phyloP scores from a whole-genome alignment of 148 eudicot genomes.

The Heliamphora exappendiculata region DNA sequence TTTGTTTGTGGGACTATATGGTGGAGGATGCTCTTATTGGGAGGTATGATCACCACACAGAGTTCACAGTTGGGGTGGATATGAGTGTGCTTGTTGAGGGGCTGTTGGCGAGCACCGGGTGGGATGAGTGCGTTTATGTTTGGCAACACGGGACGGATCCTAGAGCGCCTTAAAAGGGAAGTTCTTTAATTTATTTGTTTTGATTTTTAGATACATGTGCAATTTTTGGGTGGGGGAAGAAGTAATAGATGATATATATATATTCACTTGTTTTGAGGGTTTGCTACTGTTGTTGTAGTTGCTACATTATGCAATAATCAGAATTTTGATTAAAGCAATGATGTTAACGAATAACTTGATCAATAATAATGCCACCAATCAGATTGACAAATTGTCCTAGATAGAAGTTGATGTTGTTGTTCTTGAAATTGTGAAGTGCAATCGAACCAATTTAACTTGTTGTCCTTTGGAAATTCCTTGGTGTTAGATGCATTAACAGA shows the following conservation, averaged over 20 bases:
- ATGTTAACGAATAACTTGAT: neutral
- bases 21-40: slow-evolving; percentile 81
- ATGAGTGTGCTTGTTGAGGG: slow-evolving; percentile 99
- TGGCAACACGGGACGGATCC: slow-evolving; percentile 97
- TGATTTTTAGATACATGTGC: neutral
- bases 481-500: neutral
- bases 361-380: neutral
- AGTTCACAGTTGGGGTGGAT: slow-evolving; percentile 93
- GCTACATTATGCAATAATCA: neutral
- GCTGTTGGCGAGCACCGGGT: slow-evolving; percentile 89
- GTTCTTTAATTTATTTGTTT: neutral
- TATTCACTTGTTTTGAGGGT: neutral
- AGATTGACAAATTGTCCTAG: neutral
- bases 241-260: neutral
- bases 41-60: slow-evolving; percentile 91
- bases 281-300: neutral
- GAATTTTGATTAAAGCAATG: neutral
- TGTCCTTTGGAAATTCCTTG: neutral
- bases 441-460: neutral
- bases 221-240: neutral
- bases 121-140: slow-evolving; percentile 93
- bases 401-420: neutral
- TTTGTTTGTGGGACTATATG: slow-evolving; percentile 92
- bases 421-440: neutral
- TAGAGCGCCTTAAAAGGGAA: slow-evolving; percentile 46